Base-by-base conservation (phyloP, 129 eudicot genomes). In the Flaveria bidentis region DNA sequence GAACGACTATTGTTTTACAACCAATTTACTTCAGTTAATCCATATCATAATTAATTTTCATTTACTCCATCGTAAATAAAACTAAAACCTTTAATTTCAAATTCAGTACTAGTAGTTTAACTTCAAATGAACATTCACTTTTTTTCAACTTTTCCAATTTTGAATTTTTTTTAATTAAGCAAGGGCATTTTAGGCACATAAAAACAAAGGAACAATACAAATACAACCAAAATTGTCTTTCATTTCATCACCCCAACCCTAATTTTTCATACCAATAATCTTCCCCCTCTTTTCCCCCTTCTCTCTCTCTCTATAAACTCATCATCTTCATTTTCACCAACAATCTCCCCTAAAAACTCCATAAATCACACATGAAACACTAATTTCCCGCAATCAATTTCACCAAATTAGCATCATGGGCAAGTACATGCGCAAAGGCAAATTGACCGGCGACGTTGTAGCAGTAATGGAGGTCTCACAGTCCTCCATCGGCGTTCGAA, bases 401-500 rank as follows among this genome's bases (percentile, higher is more conserved):
- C 66, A 36, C 26, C 17, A 25, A 63, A 58, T 55, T 3, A 49
- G 2, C 15, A 50, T 68, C 72, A 89, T 90, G 92, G 96, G 96
- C 9, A 90, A 87, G 62, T 90, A 83, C 87, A 90, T 85, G 80
- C 67, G 87, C 61, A 89, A 89, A 73, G 72, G 84, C 9, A 89
- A 89, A 80, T 23, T 83, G 44, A 52, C 87, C 16, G 72, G 72
- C 39, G 87, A 84, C 56, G 84, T 80, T 46, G 72, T 74, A 1
- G 85, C 88, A 0, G 85, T 84, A n/a, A 86, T 86, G 78, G 91
- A 89, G 11, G 81, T 80, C 18, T 82, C 90, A 12, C 82, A 84
- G 47, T 74, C 86, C 45, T 62, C 86, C 20, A 81, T 85, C 16
- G 97, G 97, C 41, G 97, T 88, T 8, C 90, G 96, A 0, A 91